Conservation (phyloP, 257 asterid species). For the Plantago elongata region DNA sequence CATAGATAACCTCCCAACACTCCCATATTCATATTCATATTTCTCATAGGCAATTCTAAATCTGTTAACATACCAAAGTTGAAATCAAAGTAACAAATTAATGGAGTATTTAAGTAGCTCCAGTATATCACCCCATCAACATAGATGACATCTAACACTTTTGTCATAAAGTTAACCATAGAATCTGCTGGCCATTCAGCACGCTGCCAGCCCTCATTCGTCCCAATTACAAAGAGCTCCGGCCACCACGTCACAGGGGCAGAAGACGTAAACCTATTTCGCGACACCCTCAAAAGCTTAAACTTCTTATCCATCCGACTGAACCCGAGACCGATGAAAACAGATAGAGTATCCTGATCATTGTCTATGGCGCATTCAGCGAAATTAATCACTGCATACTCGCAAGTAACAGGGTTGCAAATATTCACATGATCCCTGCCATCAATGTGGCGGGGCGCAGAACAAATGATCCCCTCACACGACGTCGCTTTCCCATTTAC, state of each 20-base stretch:
- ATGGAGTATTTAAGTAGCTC: not conserved
- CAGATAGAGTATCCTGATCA: not conserved
- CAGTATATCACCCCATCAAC: conserved; percentile 4
- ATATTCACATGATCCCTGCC: not conserved
- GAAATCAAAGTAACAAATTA: conserved; percentile 3
- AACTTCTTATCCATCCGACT: not conserved
- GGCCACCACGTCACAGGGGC: not conserved
- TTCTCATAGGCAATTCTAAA: not conserved
- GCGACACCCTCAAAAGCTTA: conserved; percentile 10
- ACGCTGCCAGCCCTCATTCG: not conserved
- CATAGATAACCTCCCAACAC: not conserved
- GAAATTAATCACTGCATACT: not conserved
- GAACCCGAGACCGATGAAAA: conserved; percentile 14
- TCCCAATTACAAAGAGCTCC: not conserved
- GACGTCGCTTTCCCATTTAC: conserved; percentile 1
- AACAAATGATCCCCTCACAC: conserved; percentile 13
- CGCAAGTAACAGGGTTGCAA: conserved; percentile 12
- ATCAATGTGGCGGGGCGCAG: not conserved
- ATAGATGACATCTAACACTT: not conserved
- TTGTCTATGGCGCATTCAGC: not conserved
- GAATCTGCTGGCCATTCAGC: not conserved
- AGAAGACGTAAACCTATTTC: not conserved
- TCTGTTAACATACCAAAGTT: not conserved
- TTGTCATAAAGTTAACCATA: not conserved
- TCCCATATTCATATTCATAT: conserved; percentile 7